These are phyloP conservation scores for Pseudoperonospora humuli DNA, from an alignment of 352 stramenopile genomes.

Conservation along the genomic window DNA sequence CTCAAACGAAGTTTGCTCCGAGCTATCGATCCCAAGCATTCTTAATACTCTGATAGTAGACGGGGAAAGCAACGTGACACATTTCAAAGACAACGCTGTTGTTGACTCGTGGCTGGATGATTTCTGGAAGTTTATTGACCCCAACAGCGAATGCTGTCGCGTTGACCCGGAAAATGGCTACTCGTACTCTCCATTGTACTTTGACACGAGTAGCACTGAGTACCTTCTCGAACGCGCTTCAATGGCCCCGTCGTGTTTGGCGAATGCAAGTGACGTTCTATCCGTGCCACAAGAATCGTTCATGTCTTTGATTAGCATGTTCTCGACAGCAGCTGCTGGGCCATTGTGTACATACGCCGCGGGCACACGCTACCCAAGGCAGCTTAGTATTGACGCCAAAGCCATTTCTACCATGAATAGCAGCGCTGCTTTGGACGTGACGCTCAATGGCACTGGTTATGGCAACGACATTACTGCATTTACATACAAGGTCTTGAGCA, in stretches of 20 bases:
- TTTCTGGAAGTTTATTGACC: slow-evolving; percentile 59
- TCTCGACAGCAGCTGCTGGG: slow-evolving; percentile 35
- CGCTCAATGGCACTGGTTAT: slow-evolving; percentile 42
- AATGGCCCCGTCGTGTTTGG: slow-evolving; percentile 34
- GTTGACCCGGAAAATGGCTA: slow-evolving; percentile 30
- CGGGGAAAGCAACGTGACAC: slow-evolving; percentile 29
- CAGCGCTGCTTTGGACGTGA: slow-evolving; percentile 19
- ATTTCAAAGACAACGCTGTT: slow-evolving; percentile 32
- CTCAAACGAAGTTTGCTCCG: slow-evolving; percentile 49
- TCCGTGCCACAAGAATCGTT: slow-evolving; percentile 44
- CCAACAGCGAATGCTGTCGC: slow-evolving; percentile 59
- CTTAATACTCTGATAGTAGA: slow-evolving; percentile 35
- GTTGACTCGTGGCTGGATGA: slow-evolving; percentile 71
- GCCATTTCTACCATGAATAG: slow-evolving; percentile 33
- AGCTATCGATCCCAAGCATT: slow-evolving; percentile 54
- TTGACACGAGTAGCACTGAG: slow-evolving; percentile 21
- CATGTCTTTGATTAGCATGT: slow-evolving; percentile 71
- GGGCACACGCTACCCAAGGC: slow-evolving; percentile 52
- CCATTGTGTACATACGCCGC: slow-evolving; percentile 47
- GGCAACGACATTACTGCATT: slow-evolving; percentile 50
- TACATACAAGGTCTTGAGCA: slow-evolving; percentile 58
- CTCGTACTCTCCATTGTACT: slow-evolving; percentile 34
- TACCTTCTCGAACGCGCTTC: slow-evolving; percentile 14
- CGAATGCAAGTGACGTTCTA: slow-evolving; percentile 20
- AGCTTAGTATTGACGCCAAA: slow-evolving; percentile 58